phyloP scores from a whole-genome alignment of 805 yeast genomes.

The Candida jianshihensis region DNA sequence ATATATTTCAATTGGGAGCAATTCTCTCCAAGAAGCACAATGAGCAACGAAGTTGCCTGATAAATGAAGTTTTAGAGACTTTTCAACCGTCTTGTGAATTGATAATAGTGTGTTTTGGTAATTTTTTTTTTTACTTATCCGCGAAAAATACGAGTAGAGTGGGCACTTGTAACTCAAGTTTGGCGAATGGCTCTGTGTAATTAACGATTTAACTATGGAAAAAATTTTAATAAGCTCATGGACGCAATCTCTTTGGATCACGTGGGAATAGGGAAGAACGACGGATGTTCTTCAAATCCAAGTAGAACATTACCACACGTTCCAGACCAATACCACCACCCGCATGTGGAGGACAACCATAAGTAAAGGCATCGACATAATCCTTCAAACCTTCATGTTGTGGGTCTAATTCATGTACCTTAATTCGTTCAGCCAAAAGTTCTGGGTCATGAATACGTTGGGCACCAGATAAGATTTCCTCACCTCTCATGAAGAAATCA shows the following conservation, averaged over 20 bases:
- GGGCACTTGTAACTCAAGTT: too few species aligned
- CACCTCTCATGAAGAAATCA: constrained; percentile 99
- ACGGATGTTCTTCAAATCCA: constrained; percentile 94
- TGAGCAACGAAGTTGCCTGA: too few species aligned
- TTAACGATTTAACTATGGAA: too few species aligned
- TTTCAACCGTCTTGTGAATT: too few species aligned
- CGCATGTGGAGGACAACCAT: constrained; percentile 98
- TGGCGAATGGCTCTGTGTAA: too few species aligned
- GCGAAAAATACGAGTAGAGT: too few species aligned
- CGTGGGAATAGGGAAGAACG: constrained; percentile 99
- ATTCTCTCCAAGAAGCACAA: too few species aligned
- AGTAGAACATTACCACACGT: constrained; percentile 97
- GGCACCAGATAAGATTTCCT: constrained; percentile 98
- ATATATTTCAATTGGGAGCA: too few species aligned
- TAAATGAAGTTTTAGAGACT: too few species aligned
- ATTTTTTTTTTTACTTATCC: too few species aligned
- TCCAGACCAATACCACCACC: constrained; percentile 99
- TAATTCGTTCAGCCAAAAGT: constrained; percentile 75
- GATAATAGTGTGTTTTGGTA: too few species aligned
- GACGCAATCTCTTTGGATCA: constrained; percentile 92
- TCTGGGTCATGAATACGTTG: constrained; percentile 97
- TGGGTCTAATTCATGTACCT: constrained; percentile 76
- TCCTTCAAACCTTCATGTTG: constrained; percentile 77
- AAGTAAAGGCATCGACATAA: constrained; percentile 86
- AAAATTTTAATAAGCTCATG: too few species aligned